Evolutionary conservation across 345 rosid genomes (phyloP).

Genomic region (Linum trigynum): DNA sequence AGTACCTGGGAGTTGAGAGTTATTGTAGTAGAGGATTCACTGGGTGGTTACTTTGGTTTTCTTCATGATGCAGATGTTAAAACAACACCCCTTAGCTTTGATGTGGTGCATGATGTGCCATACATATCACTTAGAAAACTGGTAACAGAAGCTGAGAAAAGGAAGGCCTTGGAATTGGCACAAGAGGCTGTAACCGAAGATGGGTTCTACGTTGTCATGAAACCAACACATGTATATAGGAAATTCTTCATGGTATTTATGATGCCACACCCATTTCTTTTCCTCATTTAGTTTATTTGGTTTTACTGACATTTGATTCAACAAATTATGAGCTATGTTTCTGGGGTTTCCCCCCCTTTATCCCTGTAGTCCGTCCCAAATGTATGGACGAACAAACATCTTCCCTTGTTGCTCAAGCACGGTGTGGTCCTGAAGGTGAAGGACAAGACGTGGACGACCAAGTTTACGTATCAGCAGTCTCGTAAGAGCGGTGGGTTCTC

Average conservation of each 20-base stretch:
- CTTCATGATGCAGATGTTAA: neutral
- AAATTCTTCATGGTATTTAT: constrained; percentile 33
- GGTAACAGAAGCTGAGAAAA: constrained; percentile 26
- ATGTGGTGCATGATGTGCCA: neutral
- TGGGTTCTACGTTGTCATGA: constrained; percentile 36
- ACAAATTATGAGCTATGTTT: neutral
- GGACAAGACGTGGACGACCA: constrained; percentile 28
- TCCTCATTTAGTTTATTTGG: neutral
- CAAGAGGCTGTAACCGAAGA: constrained; percentile 18
- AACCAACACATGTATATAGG: constrained; percentile 30
- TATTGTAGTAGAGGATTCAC: neutral
- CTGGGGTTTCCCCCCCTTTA: neutral
- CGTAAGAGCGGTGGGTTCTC: constrained; percentile 32
- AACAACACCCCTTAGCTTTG: neutral
- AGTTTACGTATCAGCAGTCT: constrained; percentile 11
- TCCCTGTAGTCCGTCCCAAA: constrained; percentile 29
- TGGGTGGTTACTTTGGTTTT: neutral
- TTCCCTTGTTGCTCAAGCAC: constrained; percentile 19
- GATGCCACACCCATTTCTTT: neutral
- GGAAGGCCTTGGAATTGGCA: constrained; percentile 24
- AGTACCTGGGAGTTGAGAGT: neutral
- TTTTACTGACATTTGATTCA: neutral
- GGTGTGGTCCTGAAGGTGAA: constrained; percentile 26
- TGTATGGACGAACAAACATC: constrained; percentile 26
- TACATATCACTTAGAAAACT: constrained; percentile 27